Evolutionary conservation across 164 flowering plant genomes (phyloP).

Genomic region (grape (Vitis vinifera)): ASM3070453v1 NC_081811.1:25187501-25188000

Average conservation of each 20-base stretch:
- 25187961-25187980: conserved; percentile 2
- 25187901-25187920: conserved; percentile 34
- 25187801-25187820: conserved; percentile 15
- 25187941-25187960: conserved; percentile 25
- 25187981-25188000: conserved; percentile 4
- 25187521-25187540: conserved; percentile 36
- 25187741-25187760: not conserved
- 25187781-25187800: not conserved
- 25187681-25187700: conserved; percentile 58
- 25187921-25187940: conserved; percentile 79
- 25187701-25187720: conserved; percentile 56
- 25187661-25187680: conserved; percentile 78
- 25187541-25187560: conserved; percentile 78
- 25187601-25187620: conserved; percentile 86
- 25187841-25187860: conserved; percentile 53
- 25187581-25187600: conserved; percentile 91
- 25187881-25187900: conserved; percentile 78
- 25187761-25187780: not conserved
- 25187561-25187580: conserved; percentile 78
- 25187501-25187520: not conserved
- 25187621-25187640: conserved; percentile 78
- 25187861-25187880: conserved; percentile 47
- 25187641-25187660: conserved; percentile 48
- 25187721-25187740: not conserved
- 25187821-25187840: conserved; percentile 78